A percentile compares a stretch with the other conserved stretches of the same genome.
These are phyloP conservation scores for Nematodospora anomalae DNA, from an alignment of 1,139 yeast genomes.

Conservation along the genomic window DNA sequence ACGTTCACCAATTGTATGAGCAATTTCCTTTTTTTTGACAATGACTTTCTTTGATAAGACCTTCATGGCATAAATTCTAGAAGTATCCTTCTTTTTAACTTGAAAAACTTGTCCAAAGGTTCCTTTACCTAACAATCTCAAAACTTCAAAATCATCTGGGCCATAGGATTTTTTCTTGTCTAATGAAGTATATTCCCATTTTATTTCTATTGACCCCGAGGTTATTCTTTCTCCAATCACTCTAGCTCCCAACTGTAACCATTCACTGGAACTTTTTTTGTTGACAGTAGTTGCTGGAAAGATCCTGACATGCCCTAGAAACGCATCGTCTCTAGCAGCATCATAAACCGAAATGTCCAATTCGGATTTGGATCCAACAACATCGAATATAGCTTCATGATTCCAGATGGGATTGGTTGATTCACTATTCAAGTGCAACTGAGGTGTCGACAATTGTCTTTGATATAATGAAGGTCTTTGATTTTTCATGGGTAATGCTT, in stretches of 20 bases:
- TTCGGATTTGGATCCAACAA: slow-evolving; percentile 77
- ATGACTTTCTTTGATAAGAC: slow-evolving; percentile 90
- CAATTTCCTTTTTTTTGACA: slow-evolving; percentile 94
- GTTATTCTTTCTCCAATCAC: slow-evolving; percentile 72
- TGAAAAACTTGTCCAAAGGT: slow-evolving; percentile 98
- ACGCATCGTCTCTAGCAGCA: slow-evolving; percentile 74
- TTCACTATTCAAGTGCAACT: slow-evolving; percentile 38
- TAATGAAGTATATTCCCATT: slow-evolving; percentile 65
- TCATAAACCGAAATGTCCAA: slow-evolving; percentile 88
- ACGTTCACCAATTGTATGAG: slow-evolving; percentile 96
- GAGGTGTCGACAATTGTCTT: slow-evolving; percentile 67
- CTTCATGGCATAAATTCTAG: slow-evolving; percentile 94
- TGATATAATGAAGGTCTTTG: slow-evolving; percentile 52
- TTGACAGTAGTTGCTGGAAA: slow-evolving; percentile 57
- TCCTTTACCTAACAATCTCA: slow-evolving; percentile 89
- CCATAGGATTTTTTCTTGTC: slow-evolving; percentile 81
- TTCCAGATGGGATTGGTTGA: slow-evolving; percentile 77
- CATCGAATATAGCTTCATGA: slow-evolving; percentile 90
- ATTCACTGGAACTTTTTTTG: slow-evolving; percentile 47
- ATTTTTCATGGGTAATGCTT: slow-evolving; percentile 20
- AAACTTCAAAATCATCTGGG: slow-evolving; percentile 90
- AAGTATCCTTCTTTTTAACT: slow-evolving; percentile 85
- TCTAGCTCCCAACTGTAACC: slow-evolving; percentile 76
- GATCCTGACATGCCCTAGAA: slow-evolving; percentile 80
- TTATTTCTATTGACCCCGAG: slow-evolving; percentile 68